Evolutionary conservation across 2,329 filamentous ascomycete genomes (phyloP), one percentile per base, ranked within the genome.

Genomic region (Colletotrichum tamarilloi): DNA sequence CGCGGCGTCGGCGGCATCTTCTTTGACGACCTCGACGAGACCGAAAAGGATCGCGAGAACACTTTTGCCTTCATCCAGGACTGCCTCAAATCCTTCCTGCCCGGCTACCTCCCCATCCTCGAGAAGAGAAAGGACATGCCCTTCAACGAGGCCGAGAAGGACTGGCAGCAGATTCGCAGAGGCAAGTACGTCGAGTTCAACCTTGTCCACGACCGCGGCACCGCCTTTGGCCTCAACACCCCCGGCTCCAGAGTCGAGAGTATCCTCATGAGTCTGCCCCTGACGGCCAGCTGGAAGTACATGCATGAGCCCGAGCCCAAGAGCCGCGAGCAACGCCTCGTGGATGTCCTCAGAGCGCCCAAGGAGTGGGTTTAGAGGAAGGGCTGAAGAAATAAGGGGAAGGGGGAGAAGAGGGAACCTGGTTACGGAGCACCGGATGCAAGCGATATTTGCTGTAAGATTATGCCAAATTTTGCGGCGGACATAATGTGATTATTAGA

Each of bases 171-270:
- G 86, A 88, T 99, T 75, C 90, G 97, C 62, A 88, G 97, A 76
- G 97, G 97, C n/a, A 89, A 95, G 79, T 99, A 99, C 81, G 97
- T 99, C 75, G 97, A 99, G 84, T 99, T 99, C 84, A 99, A 99
- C 84, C 89, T 99, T 49, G 95, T 99, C 68, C 95, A 99, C 84
- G 97, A 99, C 85, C 91, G 97, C 30, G 97, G 97, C 3, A 99
- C 97, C 2, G 92, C 94, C 8, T 99, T 99, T 82, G 97, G 97
- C 1, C 86, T 99, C 75, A 97, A 97, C 80, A 98, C 96, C 0
- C 97, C 97, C 0, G 95, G 95, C 55, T 93, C 95, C 6, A 90
- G 97, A 74, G 92, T 99, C 3, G 97, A 99, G 87, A 98, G 95
- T 82, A 99, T 99, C 72, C 85, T 99, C 76, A 98, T 99, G 95